Evolutionary conservation across 2,329 filamentous ascomycete species (phyloP), one percentile per base, ranked within the genome.

Genomic region (Fusarium miscanthi): DNA sequence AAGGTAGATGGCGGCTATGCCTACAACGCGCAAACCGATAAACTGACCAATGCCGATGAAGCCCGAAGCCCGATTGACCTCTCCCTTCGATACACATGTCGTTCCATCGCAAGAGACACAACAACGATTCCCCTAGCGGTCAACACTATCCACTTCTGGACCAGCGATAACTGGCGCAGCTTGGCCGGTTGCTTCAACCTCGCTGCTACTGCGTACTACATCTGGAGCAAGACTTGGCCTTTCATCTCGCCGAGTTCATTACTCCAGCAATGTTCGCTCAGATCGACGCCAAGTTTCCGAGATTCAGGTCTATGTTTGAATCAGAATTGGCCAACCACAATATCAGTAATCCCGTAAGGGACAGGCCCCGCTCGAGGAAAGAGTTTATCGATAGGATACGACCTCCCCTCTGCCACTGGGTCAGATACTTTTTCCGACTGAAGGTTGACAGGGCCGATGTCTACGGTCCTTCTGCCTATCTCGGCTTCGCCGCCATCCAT

Each of bases 31-130:
- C 25, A 62, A 2, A 40, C 63, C 1, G 40, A 60, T 6, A 70
- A 66, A 40, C 69, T 76, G 9, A 61, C 30, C 6, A 45, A 43
- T 0, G 54, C 63, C 7, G 60, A 72, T 21, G 23, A 31, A 6
- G 51, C 7, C 35, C 51, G 25, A 10, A 54, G 51, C 13, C 57
- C 49, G 5, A 72, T 75, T 8, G 31, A 74, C 14, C 63, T 75
- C 2, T 45, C 60, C 21, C 74, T 75, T 11, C 25, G 63, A n/a
- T 74, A 60, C 43, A 73, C 65, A 3, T 75, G 74, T 45, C 62
- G 54, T 17, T 58, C 37, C 0, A 54, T 75, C 10, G 62, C 65
- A 4, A 27, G 57, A 1, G 74, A 75, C 10, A 63, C 63, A 0
- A 31, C 19, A 3, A 3, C 23, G 3, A 33, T 75, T 5, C 54